Evolutionary conservation across 192 early-diverging fungal species (phyloP), one percentile per base, ranked within the genome.

Genomic region (Glomus cerebriforme): DNA sequence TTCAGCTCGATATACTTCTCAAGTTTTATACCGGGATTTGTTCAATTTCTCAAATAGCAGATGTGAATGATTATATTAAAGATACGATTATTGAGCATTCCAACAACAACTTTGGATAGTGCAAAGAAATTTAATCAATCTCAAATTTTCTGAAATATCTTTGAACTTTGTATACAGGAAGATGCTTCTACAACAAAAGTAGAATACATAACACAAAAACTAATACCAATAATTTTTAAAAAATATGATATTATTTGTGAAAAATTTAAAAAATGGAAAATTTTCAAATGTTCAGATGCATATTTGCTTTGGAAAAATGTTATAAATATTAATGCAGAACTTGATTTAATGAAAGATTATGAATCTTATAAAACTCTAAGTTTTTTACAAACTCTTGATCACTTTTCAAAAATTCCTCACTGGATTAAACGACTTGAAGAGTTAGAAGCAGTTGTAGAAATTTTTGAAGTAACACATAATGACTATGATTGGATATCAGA

Each of bases 271-370:
- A 19, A 37, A 31, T 78, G 77, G 77, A 27, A 54, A 43, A 59
- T 24, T n/a, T 15, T 59, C 2, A 78, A 67, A 60, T 26, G 15
- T 62, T 69, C 31, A 24, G 9, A 32, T 22, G 32, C 34, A 13
- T 2, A 7, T 29, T 19, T 78, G 12, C 17, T 69, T 12, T 78
- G 77, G 66, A 35, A 59, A 27, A 69, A 69, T 69, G 66, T 59
- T 37, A 24, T 9, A 27, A 27, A 78, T 59, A 10, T 68, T 32
- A 59, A 17, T 35, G 31, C 2, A 17, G 77, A 78, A 69, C 5
- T 78, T 9, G 12, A 70, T 27, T 78, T 78, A 8, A 69, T 78
- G 32, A 7, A 24, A 49, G 17, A 2, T 9, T 6, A 31, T 24
- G 17, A 49, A 35, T 24, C 6, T 54, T 13, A 13, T 26, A 27